These are phyloP conservation scores for Erigeron philadelphicus DNA, from an alignment of 140 eudicot species.

Conservation along the genomic window DNA sequence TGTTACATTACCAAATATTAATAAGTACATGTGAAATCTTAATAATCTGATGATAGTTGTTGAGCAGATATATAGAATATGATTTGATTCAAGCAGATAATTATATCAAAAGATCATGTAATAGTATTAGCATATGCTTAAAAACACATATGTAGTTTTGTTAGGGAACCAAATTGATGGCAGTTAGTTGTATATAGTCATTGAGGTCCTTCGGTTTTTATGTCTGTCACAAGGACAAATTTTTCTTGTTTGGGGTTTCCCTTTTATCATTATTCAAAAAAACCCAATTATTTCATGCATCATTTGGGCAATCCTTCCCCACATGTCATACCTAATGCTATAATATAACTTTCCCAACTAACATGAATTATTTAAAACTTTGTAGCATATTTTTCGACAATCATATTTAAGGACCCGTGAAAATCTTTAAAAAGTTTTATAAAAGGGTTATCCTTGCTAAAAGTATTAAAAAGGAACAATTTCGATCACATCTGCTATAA, in stretches of 20 bases:
- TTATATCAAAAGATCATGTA: not conserved
- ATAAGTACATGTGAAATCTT: not conserved
- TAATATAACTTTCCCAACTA: not conserved
- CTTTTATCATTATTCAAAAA: slow-evolving; percentile 19
- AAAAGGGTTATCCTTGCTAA: no score
- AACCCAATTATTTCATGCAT: slow-evolving; percentile 24
- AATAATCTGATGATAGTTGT: not conserved
- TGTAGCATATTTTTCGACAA: not conserved
- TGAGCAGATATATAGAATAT: not conserved
- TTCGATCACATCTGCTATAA: no score
- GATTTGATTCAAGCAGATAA: not conserved
- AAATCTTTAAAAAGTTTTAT: no score
- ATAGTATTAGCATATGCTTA: slow-evolving; percentile 12
- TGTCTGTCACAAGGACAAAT: slow-evolving; percentile 18
- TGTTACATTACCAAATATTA: not conserved
- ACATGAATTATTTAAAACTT: slow-evolving; percentile 11
- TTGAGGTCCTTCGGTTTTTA: slow-evolving; percentile 2
- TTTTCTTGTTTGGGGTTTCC: slow-evolving; percentile 28
- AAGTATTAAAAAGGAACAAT: no score
- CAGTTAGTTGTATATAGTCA: slow-evolving; percentile 15
- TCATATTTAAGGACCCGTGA: no score
- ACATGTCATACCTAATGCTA: slow-evolving; percentile 26
- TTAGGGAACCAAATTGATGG: slow-evolving; percentile 31
- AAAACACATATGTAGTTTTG: slow-evolving; percentile 21
- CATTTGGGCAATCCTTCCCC: slow-evolving; percentile 24